Base-by-base conservation (phyloP, 768 basidiomycete genomes). In the Phylloporus rhodoxanthus region DNA sequence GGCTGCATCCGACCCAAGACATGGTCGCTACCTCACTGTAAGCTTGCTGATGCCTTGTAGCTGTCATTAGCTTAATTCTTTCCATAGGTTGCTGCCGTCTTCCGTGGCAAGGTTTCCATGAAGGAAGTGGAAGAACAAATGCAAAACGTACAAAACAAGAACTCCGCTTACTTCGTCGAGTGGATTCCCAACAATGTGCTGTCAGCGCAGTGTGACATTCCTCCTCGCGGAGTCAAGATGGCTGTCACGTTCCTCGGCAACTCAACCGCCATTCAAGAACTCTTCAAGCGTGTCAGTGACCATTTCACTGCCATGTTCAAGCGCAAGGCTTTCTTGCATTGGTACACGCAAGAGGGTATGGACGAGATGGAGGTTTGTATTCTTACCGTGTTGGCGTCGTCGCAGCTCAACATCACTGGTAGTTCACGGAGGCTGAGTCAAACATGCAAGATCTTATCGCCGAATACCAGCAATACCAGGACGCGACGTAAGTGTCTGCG, bases 301-400 rank as follows among this genome's bases (percentile, higher is more conserved):
- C 93, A 97, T 70, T 98, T 99, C 82, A 90, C 91, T 54, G 91
- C 91, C 72, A 99, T 97, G 96, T 95, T 93, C 81, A 91, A 88
- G 82, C 80, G 95, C 68, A 97, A 97, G 76, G 94, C 94, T 21
- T 93, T 93, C 82, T 80, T 92, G 84, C 89, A 95, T 70, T 95
- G 94, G 94, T 97, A 97, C 72, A 98, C 94, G 30, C 91, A 95
- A 69, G 96, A 98, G 77, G 96, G 96, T 69, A 98, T 99, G 95
- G 95, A 93, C 67, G 91, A 92, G 79, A 91, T 92, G 90, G 90
- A 93, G 77, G 79, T 79, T 45, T 39, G 75, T 66, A 3, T n/a
- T 32, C 4, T 25, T 36, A 19, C 7, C 8, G 8, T 30, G 26
- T 11, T 41, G 4, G 8, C 15, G 14, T 38, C 21, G 21, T 37